phyloP scores from a whole-genome alignment of 306 rosid species.

The Cajanus cajan region DNA sequence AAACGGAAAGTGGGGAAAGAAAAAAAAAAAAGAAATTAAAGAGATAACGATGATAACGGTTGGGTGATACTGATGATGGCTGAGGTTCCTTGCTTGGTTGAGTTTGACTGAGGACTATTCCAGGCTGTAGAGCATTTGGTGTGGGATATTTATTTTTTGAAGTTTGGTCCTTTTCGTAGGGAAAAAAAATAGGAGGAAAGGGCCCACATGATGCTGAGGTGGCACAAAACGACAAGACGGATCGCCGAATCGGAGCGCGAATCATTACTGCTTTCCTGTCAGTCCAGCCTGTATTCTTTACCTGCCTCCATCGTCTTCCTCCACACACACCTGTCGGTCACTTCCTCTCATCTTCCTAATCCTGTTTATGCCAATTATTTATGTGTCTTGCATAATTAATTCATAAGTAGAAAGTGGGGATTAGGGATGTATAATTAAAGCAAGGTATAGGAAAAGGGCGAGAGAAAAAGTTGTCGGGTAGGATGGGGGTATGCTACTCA shows the following conservation, averaged over 20 bases:
- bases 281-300: conserved; percentile 70
- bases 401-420: background rate
- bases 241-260: conserved; percentile 75
- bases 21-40: too few relatives aligned
- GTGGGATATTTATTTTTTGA: conserved; percentile 20
- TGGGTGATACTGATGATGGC: conserved; percentile 44
- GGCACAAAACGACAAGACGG: conserved; percentile 68
- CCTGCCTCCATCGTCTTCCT: conserved; percentile 49
- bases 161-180: conserved; percentile 24
- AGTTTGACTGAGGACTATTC: conserved; percentile 59
- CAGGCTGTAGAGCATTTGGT: conserved; percentile 70
- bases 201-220: conserved; percentile 38
- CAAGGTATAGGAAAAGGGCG: conserved; percentile 21
- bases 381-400: background rate
- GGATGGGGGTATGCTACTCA: conserved; percentile 25
- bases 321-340: conserved; percentile 41
- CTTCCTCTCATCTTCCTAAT: conserved; percentile 29
- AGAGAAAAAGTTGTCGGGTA: conserved; percentile 25
- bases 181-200: background rate
- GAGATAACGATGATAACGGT: conserved; percentile 74
- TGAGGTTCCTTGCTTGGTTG: conserved; percentile 36
- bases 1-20: background rate
- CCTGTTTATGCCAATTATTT: background rate
- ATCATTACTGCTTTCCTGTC: conserved; percentile 63
- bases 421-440: conserved; percentile 21